Conservation (phyloP, 2,329 filamentous ascomycete genomes). For the Microascus cirrosus region DNA sequence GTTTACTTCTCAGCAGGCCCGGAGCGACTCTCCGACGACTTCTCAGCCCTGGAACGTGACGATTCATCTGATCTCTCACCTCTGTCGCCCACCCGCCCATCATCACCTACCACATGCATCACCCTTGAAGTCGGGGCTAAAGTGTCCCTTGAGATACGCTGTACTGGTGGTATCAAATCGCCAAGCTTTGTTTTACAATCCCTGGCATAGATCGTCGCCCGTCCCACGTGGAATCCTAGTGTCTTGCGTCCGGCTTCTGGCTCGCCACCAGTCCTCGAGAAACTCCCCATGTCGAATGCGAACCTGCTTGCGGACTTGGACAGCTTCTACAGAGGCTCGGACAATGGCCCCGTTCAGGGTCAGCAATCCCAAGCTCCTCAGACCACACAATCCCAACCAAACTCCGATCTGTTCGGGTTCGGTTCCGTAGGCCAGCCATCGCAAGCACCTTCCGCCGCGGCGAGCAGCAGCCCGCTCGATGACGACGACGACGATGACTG, state of each 20-base stretch:
- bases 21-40: neutral
- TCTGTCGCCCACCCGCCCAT: neutral
- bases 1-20: neutral
- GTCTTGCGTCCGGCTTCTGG: neutral
- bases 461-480: neutral
- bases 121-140: neutral
- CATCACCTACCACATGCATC: neutral
- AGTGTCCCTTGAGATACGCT: neutral
- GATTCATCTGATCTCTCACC: neutral
- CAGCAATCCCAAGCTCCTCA: neutral
- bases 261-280: neutral
- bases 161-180: neutral
- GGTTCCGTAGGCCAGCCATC: conserved; percentile 4
- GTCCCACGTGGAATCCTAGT: neutral
- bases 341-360: conserved; percentile 13
- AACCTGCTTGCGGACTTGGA: conserved; percentile 56
- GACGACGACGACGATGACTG: conserved; percentile 54
- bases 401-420: conserved; percentile 11
- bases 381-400: conserved; percentile 7
- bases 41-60: neutral
- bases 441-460: neutral
- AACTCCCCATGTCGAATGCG: conserved; percentile 22
- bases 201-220: neutral
- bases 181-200: neutral
- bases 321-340: conserved; percentile 25